Conservation (phyloP, 2,329 filamentous ascomycete genomes). For the Penicillium sp. region DNA sequence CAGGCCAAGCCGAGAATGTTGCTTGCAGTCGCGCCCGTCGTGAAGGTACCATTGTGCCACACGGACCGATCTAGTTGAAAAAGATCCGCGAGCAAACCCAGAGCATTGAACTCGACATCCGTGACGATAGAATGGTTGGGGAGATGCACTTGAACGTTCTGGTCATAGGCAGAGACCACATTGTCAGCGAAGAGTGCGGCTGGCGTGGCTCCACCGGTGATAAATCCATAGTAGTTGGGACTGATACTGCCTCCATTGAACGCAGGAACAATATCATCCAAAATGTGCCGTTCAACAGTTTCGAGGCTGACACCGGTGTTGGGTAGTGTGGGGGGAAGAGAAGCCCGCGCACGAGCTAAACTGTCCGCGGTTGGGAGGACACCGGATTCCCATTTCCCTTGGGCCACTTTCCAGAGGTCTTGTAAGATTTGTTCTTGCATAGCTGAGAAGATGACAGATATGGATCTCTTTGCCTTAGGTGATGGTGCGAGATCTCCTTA, state of each 20-base stretch:
- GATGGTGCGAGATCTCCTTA: background rate
- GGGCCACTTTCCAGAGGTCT: constrained; percentile 34
- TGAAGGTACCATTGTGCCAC: constrained; percentile 77
- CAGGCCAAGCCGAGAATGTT: constrained; percentile 68
- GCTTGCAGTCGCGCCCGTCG: constrained; percentile 70
- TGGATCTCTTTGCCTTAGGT: background rate
- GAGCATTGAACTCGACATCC: constrained; percentile 71
- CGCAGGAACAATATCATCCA: constrained; percentile 51
- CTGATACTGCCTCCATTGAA: constrained; percentile 68
- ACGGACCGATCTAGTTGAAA: constrained; percentile 58
- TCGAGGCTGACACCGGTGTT: constrained; percentile 35
- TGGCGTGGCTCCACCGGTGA: constrained; percentile 79
- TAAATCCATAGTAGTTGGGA: constrained; percentile 81
- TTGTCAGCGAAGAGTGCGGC: constrained; percentile 81
- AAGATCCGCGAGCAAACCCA: constrained; percentile 69
- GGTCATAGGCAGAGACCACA: constrained; percentile 77
- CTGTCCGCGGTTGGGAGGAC: constrained; percentile 36
- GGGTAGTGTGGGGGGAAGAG: constrained; percentile 34
- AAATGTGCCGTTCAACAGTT: constrained; percentile 40
- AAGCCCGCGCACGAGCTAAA: constrained; percentile 36
- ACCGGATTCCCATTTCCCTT: constrained; percentile 31
- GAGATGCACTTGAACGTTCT: constrained; percentile 82
- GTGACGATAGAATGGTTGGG: constrained; percentile 74
- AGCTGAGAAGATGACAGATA: background rate
- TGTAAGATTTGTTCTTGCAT: constrained; percentile 28